A percentile compares a stretch with the other conserved stretches of the same genome.
Evolutionary conservation across 345 rosid species (phyloP).

Genomic region (Eucalyptus coolabah): DNA sequence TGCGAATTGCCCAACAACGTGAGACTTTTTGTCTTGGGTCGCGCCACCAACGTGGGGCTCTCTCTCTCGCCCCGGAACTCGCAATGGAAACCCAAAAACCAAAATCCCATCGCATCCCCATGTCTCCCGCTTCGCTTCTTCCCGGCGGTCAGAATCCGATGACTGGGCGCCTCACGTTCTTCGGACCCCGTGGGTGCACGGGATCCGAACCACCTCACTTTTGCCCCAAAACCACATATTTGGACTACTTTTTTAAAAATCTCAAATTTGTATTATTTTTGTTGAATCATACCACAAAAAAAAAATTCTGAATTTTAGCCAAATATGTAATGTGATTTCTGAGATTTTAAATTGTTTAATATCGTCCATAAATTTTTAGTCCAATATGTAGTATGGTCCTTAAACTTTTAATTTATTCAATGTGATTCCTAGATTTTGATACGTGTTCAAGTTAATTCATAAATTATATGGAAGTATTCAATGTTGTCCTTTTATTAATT

Average conservation of each 20-base stretch:
- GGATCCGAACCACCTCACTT: not conserved
- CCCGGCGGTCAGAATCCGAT: not conserved
- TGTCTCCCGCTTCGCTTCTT: not conserved
- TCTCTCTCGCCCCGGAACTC: not conserved
- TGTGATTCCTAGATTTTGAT: no score
- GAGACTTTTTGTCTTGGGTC: not conserved
- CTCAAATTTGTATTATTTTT: no score
- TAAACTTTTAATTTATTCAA: no score
- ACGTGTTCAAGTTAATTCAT: no score
- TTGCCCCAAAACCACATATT: not conserved
- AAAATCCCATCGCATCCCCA: not conserved
- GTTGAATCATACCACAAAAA: accelerated
- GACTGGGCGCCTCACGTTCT: not conserved
- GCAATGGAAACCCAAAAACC: not conserved
- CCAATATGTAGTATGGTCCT: accelerated
- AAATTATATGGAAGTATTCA: no score
- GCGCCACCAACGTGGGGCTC: not conserved
- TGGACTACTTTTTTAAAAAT: no score
- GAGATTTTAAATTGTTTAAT: no score
- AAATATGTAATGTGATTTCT: accelerated
- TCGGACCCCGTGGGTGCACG: not conserved
- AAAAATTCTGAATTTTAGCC: no score
- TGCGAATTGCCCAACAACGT: not conserved
- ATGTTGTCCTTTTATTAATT: no score
- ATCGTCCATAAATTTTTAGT: accelerated